phyloP scores from a whole-genome alignment of 257 asterid genomes.

The Nicotiana tomentosiformis region DNA sequence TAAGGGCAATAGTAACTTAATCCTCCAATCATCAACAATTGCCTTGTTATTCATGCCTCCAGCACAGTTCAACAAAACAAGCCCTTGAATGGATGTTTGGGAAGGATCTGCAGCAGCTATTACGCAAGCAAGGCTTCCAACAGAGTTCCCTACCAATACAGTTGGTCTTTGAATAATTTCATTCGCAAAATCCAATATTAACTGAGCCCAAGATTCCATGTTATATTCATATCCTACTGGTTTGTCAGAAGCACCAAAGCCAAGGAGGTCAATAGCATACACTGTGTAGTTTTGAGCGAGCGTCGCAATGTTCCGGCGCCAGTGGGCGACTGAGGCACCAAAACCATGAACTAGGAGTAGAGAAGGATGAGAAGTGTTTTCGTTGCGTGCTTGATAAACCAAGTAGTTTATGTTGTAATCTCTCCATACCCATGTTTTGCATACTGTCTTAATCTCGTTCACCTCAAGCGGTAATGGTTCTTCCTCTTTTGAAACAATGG shows the following conservation, averaged over 20 bases:
- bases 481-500: slow-evolving; percentile 10
- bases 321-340: slow-evolving; percentile 90
- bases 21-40: slow-evolving; percentile 95
- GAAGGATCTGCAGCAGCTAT: slow-evolving; percentile 86
- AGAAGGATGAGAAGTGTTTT: slow-evolving; percentile 29
- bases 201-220: slow-evolving; percentile 80
- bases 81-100: slow-evolving; percentile 49
- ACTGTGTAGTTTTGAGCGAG: slow-evolving; percentile 59
- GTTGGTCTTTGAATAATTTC: slow-evolving; percentile 70
- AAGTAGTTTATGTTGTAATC: slow-evolving; percentile 61
- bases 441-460: slow-evolving; percentile 43
- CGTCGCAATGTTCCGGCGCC: slow-evolving; percentile 82
- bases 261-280: slow-evolving; percentile 85
- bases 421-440: slow-evolving; percentile 79
- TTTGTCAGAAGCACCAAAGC: slow-evolving; percentile 96
- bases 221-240: slow-evolving; percentile 71
- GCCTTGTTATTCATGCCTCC: slow-evolving; percentile 99
- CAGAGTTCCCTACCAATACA: slow-evolving; percentile 77
- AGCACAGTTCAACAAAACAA: slow-evolving; percentile 83
- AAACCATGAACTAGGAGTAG: slow-evolving; percentile 87
- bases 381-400: slow-evolving; percentile 32
- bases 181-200: slow-evolving; percentile 70
- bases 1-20: slow-evolving; percentile 65
- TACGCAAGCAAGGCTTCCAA: slow-evolving; percentile 95
- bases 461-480: slow-evolving; percentile 48